phyloP scores from a whole-genome alignment of 805 yeast species.

The Komagataella ulmi region DNA sequence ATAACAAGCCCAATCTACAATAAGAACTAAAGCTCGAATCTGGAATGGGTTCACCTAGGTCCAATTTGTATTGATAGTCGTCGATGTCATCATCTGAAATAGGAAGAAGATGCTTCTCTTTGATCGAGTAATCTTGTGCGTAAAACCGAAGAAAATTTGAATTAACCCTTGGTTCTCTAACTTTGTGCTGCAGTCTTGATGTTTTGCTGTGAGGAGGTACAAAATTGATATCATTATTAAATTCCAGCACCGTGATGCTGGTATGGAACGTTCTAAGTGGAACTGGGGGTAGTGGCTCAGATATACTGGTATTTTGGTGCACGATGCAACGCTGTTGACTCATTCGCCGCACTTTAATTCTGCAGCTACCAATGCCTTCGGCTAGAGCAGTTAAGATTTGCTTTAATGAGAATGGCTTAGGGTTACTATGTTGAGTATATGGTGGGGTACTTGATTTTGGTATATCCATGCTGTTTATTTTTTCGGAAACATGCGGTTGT shows the following conservation, averaged over 20 bases:
- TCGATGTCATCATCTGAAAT: conserved; percentile 21
- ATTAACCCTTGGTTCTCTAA: conserved; percentile 37
- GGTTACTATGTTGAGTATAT: not conserved
- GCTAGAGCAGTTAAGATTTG: not conserved
- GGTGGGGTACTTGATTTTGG: not conserved
- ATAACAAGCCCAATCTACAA: conserved; percentile 21
- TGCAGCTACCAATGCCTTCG: not conserved
- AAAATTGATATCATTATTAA: not conserved
- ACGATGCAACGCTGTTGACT: not conserved
- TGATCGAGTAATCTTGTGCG: conserved; percentile 32
- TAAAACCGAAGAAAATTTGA: conserved; percentile 33
- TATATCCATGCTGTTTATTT: not conserved
- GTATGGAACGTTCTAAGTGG: conserved; percentile 2
- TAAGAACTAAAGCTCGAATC: conserved; percentile 6
- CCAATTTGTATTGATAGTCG: conserved; percentile 12
- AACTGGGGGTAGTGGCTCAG: not conserved
- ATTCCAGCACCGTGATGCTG: not conserved
- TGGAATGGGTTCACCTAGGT: conserved; percentile 7
- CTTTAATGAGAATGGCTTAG: not conserved
- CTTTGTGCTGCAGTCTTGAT: not conserved
- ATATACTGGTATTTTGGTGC: not conserved
- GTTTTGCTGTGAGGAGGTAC: not conserved
- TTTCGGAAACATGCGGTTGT: not conserved
- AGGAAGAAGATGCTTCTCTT: conserved; percentile 18
- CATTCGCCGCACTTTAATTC: not conserved